Conservation (phyloP, 2,329 filamentous ascomycete genomes). For the Dissoconium aciculare region DNA sequence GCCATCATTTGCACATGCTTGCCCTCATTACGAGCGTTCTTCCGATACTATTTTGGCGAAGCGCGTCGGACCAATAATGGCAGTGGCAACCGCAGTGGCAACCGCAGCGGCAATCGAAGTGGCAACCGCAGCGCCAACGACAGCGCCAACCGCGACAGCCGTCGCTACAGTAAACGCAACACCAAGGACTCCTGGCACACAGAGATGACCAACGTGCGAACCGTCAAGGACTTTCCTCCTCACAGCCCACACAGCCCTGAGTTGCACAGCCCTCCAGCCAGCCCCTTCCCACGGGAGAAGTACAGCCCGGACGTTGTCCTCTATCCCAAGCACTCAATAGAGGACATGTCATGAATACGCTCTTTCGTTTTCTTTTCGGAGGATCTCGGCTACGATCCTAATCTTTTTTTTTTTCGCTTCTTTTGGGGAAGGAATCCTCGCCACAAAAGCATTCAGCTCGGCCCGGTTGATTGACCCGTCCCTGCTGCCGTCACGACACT, state of each 20-base stretch:
- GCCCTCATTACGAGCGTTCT: constrained; percentile 18
- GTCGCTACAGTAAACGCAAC: not conserved
- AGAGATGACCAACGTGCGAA: not conserved
- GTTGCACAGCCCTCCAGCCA: not conserved
- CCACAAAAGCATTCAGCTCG: too few species aligned
- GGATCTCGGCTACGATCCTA: too few species aligned
- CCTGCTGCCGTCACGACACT: too few species aligned
- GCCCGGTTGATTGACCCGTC: too few species aligned
- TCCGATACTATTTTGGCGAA: constrained; percentile 17
- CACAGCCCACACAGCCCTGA: not conserved
- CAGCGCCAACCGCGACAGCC: not conserved
- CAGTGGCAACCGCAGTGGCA: not conserved
- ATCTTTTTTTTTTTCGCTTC: too few species aligned
- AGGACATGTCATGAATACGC: too few species aligned
- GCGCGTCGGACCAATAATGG: constrained; percentile 6
- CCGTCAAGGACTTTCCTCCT: not conserved
- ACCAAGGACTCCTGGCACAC: constrained; percentile 1
- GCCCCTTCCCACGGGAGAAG: not conserved
- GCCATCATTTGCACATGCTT: constrained; percentile 21
- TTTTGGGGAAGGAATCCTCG: too few species aligned
- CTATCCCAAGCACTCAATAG: not conserved
- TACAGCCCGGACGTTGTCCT: not conserved
- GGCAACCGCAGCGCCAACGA: not conserved
- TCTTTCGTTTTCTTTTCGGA: too few species aligned
- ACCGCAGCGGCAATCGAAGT: not conserved